These are phyloP conservation scores for Hyphopichia pseudoburtonii DNA, from an alignment of 1,139 yeast genomes.

Conservation along the genomic window DNA sequence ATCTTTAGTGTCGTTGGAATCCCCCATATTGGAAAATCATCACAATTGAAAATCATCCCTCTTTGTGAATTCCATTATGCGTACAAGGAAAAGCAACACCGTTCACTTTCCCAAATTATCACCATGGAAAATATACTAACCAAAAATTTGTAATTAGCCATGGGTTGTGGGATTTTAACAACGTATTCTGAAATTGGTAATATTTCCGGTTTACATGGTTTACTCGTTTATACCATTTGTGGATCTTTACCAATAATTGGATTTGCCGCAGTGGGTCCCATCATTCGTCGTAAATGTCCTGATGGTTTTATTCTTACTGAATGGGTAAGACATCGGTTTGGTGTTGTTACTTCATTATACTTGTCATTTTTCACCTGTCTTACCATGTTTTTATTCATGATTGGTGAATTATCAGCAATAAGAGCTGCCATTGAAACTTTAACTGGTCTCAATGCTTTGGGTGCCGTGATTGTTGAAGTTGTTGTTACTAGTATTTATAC, in stretches of 20 bases:
- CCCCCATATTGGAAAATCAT: too few relatives aligned
- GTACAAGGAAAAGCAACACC: too few relatives aligned
- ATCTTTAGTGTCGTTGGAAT: too few relatives aligned
- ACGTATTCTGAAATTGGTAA: slow-evolving; percentile 89
- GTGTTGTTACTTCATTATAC: slow-evolving; percentile 68
- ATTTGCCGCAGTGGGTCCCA: slow-evolving; percentile 81
- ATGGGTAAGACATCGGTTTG: slow-evolving; percentile 86
- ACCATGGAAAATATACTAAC: background rate
- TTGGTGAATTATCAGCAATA: slow-evolving; percentile 81
- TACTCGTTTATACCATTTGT: slow-evolving; percentile 75
- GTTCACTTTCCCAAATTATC: background rate
- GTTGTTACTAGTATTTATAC: slow-evolving; percentile 87
- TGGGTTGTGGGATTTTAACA: slow-evolving; percentile 88
- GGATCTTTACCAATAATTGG: slow-evolving; percentile 83
- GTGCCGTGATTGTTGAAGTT: slow-evolving; percentile 84
- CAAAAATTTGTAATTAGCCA: slow-evolving; percentile 48
- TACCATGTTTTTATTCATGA: slow-evolving; percentile 85
- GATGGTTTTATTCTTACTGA: slow-evolving; percentile 92
- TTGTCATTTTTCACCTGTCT: slow-evolving; percentile 79
- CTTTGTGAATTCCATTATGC: background rate
- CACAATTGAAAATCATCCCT: background rate
- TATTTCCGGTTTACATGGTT: slow-evolving; percentile 82
- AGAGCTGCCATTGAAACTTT: slow-evolving; percentile 72
- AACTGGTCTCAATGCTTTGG: slow-evolving; percentile 78
- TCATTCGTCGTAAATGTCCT: slow-evolving; percentile 77